A percentile compares a stretch with the other conserved stretches of the same genome.
These are phyloP conservation scores for Tripterygium wilfordii DNA, from an alignment of 177 flowering plant genomes.

Conservation along the genomic window DNA sequence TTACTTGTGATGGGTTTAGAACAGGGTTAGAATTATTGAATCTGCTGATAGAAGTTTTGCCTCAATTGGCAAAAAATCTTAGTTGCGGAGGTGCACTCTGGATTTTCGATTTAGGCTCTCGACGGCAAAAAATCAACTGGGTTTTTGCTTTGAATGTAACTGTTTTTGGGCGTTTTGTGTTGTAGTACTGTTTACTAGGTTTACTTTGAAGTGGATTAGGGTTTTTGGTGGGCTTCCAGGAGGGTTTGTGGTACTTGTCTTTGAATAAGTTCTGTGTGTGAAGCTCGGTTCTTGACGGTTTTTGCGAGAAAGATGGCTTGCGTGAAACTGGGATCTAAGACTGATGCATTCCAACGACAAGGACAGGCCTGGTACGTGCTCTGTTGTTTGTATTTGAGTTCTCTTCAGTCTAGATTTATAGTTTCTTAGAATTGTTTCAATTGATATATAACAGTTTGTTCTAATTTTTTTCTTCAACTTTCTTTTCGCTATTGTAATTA, in stretches of 20 bases:
- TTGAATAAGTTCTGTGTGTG: neutral
- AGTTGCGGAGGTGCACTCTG: slow-evolving; percentile 4
- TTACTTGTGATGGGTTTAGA: too few relatives aligned
- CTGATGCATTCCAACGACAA: slow-evolving; percentile 71
- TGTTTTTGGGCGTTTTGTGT: neutral
- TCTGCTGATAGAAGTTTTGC: slow-evolving; percentile 9
- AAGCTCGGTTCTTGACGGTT: neutral
- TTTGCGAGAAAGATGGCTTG: slow-evolving; percentile 54
- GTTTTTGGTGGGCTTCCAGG: neutral
- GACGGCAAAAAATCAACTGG: slow-evolving; percentile 3
- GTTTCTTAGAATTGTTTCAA: neutral
- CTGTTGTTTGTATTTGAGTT: neutral
- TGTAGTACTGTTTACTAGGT: neutral
- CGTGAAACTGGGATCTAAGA: slow-evolving; percentile 84
- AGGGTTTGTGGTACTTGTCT: neutral
- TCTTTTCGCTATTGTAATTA: neutral
- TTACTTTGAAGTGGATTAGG: neutral
- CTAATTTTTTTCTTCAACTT: too few relatives aligned
- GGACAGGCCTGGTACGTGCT: slow-evolving; percentile 87
- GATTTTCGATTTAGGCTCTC: neutral
- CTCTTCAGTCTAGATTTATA: neutral
- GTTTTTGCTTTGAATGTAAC: slow-evolving; percentile 9
- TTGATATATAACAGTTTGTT: neutral
- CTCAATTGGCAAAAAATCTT: slow-evolving; percentile 3
- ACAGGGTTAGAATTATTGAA: too few relatives aligned